Percentiles rank a stretch among this genome's conserved stretches.
Conservation (phyloP, 805 yeast genomes). For the Metschnikowia cerradonensis region DNA sequence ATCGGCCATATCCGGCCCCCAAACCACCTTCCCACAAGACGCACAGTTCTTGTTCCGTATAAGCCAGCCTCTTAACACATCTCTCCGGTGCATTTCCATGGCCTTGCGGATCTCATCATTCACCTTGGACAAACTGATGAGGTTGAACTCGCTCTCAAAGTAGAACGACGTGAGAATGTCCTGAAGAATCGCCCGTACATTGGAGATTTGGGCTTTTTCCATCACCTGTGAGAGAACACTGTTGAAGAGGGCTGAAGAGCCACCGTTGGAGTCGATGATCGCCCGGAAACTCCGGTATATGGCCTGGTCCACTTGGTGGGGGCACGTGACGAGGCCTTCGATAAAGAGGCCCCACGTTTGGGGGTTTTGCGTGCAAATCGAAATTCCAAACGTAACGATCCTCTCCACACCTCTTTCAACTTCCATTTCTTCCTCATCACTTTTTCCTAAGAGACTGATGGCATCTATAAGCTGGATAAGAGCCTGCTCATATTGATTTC, state of each 20-base stretch:
- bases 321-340: constrained; percentile 19
- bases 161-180: constrained; percentile 63
- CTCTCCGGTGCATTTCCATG: constrained; percentile 38
- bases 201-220: constrained; percentile 42
- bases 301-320: constrained; percentile 21
- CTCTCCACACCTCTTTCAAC: not conserved
- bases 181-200: constrained; percentile 54
- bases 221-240: constrained; percentile 12
- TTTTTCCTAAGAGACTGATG: too few species aligned
- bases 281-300: constrained; percentile 32
- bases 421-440: not conserved
- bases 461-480: constrained; percentile 19
- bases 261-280: constrained; percentile 25
- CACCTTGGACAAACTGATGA: constrained; percentile 48
- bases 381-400: constrained; percentile 7
- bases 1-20: constrained; percentile 58
- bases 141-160: constrained; percentile 56
- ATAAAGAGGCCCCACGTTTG: constrained; percentile 29
- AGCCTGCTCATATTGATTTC: constrained; percentile 26
- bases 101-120: constrained; percentile 53
- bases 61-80: constrained; percentile 58
- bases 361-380: constrained; percentile 19
- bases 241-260: constrained; percentile 6
- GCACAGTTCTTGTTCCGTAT: constrained; percentile 54
- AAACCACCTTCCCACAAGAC: constrained; percentile 67